phyloP scores from a whole-genome alignment of 306 rosid genomes.

The Erythrophleum fordii region DNA sequence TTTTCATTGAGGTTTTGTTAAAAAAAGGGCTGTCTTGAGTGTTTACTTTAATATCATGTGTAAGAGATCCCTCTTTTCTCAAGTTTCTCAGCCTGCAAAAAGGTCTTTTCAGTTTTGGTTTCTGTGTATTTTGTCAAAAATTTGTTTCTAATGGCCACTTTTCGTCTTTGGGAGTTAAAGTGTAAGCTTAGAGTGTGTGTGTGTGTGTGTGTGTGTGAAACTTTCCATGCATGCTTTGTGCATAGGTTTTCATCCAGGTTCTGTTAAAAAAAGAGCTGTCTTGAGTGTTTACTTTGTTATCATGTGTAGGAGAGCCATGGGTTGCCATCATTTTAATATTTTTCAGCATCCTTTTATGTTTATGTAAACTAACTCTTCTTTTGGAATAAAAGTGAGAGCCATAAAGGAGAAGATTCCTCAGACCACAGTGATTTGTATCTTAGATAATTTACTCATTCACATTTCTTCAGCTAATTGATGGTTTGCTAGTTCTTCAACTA shows the following conservation, averaged over 20 bases:
- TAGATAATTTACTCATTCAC: background rate
- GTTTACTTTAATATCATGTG: constrained; percentile 8
- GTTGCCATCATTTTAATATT: constrained; percentile 8
- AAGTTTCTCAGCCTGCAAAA: constrained; percentile 92
- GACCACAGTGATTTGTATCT: background rate
- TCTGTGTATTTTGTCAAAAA: constrained; percentile 30
- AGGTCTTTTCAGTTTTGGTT: constrained; percentile 84
- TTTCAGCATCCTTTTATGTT: background rate
- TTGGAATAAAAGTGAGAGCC: constrained; percentile 27
- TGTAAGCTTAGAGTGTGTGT: background rate
- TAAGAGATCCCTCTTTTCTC: constrained; percentile 49
- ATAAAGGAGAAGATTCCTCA: constrained; percentile 9
- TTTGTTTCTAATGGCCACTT: constrained; percentile 19
- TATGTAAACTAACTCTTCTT: background rate
- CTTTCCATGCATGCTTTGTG: constrained; percentile 16
- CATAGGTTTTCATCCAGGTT: constrained; percentile 22
- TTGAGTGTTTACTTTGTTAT: background rate
- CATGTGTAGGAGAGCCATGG: constrained; percentile 1
- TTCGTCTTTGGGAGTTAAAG: constrained; percentile 5
- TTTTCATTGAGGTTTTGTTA: constrained; percentile 15
- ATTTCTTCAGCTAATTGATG: constrained; percentile 17
- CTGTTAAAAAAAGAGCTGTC: constrained; percentile 12
- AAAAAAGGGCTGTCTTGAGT: constrained; percentile 1
- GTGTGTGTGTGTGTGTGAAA: background rate
- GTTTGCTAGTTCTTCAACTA: constrained; percentile 12